Evolutionary conservation across 371 early-diverging fungal genomes (phyloP).

Genomic region (Actinomortierella ambigua): DNA sequence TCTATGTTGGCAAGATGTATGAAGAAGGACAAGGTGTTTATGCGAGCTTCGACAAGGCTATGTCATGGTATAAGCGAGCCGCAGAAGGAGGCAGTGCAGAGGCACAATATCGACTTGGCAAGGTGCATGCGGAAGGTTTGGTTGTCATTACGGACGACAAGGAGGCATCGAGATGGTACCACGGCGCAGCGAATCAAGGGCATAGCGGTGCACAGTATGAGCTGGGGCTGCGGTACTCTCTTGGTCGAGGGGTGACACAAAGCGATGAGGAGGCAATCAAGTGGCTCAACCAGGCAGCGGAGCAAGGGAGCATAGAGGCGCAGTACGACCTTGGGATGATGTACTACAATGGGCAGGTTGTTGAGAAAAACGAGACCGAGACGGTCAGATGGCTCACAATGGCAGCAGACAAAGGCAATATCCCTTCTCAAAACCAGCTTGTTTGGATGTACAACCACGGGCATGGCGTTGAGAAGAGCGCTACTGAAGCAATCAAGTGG

Average conservation of each 20-base stretch:
- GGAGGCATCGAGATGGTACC: conserved; percentile 75
- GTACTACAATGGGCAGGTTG: too few species aligned
- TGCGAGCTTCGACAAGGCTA: conserved; percentile 65
- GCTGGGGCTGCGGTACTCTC: conserved; percentile 84
- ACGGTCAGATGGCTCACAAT: conserved; percentile 78
- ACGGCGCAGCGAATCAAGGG: conserved; percentile 62
- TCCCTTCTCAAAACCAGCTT: conserved; percentile 70
- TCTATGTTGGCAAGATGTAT: conserved; percentile 78
- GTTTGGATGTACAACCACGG: conserved; percentile 90
- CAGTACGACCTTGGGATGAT: conserved; percentile 80
- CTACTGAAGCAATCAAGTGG: conserved; percentile 65
- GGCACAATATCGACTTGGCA: conserved; percentile 69
- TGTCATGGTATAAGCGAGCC: conserved; percentile 77
- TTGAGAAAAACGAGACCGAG: too few species aligned
- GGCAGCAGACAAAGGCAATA: conserved; percentile 66
- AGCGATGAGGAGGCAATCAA: conserved; percentile 65
- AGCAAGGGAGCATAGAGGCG: conserved; percentile 79
- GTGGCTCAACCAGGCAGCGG: conserved; percentile 75
- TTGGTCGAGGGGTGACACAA: conserved; percentile 76
- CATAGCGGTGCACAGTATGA: conserved; percentile 82
- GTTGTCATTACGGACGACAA: conserved; percentile 71
- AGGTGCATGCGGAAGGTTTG: conserved; percentile 83
- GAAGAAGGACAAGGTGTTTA: conserved; percentile 75
- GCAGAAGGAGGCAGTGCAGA: conserved; percentile 78
- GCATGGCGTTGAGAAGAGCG: conserved; percentile 70